Evolutionary conservation across 805 yeast species (phyloP).

Genomic region (Cyberlindnera saturnus): DNA sequence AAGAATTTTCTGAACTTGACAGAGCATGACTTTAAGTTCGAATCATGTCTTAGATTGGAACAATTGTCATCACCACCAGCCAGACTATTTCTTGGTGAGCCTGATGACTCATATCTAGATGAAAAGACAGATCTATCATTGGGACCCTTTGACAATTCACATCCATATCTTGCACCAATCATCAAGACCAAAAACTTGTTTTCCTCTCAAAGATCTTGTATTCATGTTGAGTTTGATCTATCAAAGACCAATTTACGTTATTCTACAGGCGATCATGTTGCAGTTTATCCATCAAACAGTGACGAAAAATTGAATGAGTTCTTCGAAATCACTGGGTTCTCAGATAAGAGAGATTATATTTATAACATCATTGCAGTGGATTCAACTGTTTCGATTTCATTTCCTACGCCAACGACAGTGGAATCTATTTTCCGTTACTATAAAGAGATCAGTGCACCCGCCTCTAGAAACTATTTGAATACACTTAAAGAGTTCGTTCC

Average conservation of each 20-base stretch:
- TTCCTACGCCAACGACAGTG: constrained; percentile 82
- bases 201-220: constrained; percentile 64
- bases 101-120: constrained; percentile 36
- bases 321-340: constrained; percentile 54
- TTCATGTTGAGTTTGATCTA: constrained; percentile 85
- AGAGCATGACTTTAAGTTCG: constrained; percentile 78
- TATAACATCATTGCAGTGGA: constrained; percentile 67
- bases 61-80: constrained; percentile 32
- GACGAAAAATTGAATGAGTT: constrained; percentile 67
- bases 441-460: constrained; percentile 87
- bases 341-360: constrained; percentile 44
- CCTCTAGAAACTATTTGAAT: constrained; percentile 80
- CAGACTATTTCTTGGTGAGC: constrained; percentile 72
- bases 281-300: constrained; percentile 89
- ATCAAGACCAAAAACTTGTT: constrained; percentile 62
- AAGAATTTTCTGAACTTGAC: constrained; percentile 58
- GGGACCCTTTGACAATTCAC: constrained; percentile 76
- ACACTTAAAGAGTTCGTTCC: constrained; percentile 85
- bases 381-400: constrained; percentile 54
- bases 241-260: constrained; percentile 70
- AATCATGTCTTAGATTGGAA: constrained; percentile 53
- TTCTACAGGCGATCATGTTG: constrained; percentile 94
- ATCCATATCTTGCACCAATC: constrained; percentile 79
- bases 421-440: constrained; percentile 82
- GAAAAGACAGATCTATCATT: constrained; percentile 29